Percentiles rank a stretch among this genome's conserved stretches.
Evolutionary conservation across 345 rosid genomes (phyloP).

Genomic region (Murraya paniculata): DNA sequence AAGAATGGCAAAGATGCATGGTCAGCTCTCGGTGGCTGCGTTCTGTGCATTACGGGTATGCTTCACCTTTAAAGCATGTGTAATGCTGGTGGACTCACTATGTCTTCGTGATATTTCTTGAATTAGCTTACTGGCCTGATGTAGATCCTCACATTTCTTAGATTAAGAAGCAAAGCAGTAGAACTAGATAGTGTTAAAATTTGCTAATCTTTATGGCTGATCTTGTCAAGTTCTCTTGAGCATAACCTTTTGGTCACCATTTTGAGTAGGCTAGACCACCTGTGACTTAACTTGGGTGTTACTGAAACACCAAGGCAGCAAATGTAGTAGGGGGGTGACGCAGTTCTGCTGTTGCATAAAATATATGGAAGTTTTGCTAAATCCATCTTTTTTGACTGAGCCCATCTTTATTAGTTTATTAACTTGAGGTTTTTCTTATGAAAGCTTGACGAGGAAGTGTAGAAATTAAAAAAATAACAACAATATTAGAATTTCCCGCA

Average conservation of each 20-base stretch:
- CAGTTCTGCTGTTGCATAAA: background rate
- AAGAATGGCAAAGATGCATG: conserved; percentile 74
- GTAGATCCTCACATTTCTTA: conserved; percentile 3
- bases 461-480: background rate
- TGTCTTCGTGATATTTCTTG: background rate
- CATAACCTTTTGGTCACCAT: background rate
- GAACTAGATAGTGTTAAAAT: background rate
- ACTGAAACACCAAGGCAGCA: background rate
- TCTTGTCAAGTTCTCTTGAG: background rate
- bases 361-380: background rate
- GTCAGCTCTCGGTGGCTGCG: conserved; percentile 97
- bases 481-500: background rate
- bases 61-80: conserved; percentile 11
- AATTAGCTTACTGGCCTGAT: background rate
- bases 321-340: background rate
- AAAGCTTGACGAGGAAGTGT: background rate
- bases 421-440: background rate
- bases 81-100: background rate
- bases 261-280: background rate
- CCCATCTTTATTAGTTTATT: background rate
- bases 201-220: background rate
- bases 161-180: background rate
- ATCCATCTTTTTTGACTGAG: background rate
- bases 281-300: background rate
- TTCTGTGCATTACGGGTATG: conserved; percentile 89